Percentiles rank a stretch among this genome's conserved stretches.
These are phyloP conservation scores for Endoconidiophora polonica DNA, from an alignment of 2,329 filamentous ascomycete species.

Conservation along the genomic window DNA sequence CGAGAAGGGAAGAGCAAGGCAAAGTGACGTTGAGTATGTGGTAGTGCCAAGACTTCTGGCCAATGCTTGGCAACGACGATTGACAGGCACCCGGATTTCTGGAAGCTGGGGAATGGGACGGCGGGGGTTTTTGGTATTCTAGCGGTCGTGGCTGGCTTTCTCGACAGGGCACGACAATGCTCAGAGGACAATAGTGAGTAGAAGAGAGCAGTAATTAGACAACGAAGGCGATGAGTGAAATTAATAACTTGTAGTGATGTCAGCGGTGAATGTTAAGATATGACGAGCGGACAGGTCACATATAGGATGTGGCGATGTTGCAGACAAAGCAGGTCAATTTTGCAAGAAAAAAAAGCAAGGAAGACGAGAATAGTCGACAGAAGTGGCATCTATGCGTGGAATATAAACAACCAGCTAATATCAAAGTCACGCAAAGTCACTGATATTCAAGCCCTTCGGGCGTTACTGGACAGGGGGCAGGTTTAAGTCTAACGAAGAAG, in stretches of 20 bases:
- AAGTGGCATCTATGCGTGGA: too few relatives aligned
- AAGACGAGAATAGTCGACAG: not conserved
- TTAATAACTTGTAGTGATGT: not conserved
- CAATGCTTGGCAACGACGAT: conserved; percentile 7
- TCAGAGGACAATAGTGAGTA: too few relatives aligned
- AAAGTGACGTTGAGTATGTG: not conserved
- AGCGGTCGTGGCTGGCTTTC: too few relatives aligned
- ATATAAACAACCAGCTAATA: too few relatives aligned
- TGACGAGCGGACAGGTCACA: too few relatives aligned
- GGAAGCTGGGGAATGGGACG: not conserved
- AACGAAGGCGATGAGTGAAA: too few relatives aligned
- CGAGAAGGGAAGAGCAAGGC: not conserved
- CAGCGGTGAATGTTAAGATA: not conserved
- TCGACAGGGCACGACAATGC: too few relatives aligned
- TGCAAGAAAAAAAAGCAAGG: not conserved
- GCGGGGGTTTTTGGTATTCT: not conserved
- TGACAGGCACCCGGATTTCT: conserved; percentile 8
- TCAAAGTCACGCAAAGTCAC: too few relatives aligned
- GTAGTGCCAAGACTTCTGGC: not conserved
- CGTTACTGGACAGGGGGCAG: too few relatives aligned
- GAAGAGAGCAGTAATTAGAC: too few relatives aligned
- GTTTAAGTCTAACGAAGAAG: not conserved
- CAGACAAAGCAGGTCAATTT: not conserved
- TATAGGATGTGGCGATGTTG: too few relatives aligned
- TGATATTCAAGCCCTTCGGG: too few relatives aligned